Conservation (phyloP, 805 yeast species). For the Metschnikowia hibisci region DNA sequence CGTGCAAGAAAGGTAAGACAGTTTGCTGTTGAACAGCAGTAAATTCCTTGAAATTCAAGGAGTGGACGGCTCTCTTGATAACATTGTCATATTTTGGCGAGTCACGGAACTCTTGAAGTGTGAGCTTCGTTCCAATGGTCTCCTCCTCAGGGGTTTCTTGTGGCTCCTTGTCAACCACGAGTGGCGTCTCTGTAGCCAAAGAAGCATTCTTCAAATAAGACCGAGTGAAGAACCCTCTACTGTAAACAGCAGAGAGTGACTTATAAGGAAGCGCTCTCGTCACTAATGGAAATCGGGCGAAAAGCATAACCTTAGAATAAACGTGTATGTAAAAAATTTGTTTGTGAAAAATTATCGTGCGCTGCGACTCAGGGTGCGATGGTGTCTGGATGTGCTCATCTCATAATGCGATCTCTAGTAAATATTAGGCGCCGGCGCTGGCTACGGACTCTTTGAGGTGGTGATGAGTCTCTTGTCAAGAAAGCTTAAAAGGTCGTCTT, state of each 20-base stretch:
- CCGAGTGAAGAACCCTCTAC: background rate
- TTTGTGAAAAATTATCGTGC: background rate
- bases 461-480: too few species aligned
- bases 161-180: too few species aligned
- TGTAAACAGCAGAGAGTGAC: background rate
- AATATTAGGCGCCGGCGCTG: too few species aligned
- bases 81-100: constrained; percentile 9
- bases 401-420: too few species aligned
- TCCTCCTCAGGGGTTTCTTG: too few species aligned
- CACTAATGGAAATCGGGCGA: background rate
- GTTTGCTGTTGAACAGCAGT: constrained; percentile 70
- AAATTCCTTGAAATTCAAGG: constrained; percentile 44
- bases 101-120: constrained; percentile 14
- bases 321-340: background rate
- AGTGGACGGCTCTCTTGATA: constrained; percentile 13
- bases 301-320: background rate
- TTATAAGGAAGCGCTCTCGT: background rate
- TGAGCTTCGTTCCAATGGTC: background rate
- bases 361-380: too few species aligned
- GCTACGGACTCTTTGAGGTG: too few species aligned
- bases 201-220: background rate
- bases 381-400: background rate
- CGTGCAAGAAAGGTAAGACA: constrained; percentile 51
- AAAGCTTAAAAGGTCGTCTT: too few species aligned
- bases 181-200: background rate